phyloP scores from a whole-genome alignment of 164 flowering plant genomes.

The Aristolochia contorta region DNA sequence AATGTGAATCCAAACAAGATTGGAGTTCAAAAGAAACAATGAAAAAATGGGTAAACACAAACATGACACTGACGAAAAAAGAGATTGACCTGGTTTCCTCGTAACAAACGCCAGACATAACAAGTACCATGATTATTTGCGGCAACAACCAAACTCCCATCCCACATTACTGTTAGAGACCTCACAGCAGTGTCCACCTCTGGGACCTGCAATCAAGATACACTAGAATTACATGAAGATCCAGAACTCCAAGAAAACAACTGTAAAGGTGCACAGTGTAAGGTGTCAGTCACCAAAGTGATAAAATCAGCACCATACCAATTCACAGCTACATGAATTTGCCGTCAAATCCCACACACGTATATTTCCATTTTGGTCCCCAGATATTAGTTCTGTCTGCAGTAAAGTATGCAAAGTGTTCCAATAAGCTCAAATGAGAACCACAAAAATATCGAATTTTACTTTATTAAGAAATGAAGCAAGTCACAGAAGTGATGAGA shows the following conservation, averaged over 20 bases:
- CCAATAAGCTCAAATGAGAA: not conserved
- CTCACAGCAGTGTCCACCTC: conserved; percentile 97
- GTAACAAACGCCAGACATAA: conserved; percentile 90
- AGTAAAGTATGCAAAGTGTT: conserved; percentile 6
- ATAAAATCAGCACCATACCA: conserved; percentile 41
- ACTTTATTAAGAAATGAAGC: too few relatives aligned
- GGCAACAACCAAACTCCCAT: conserved; percentile 96
- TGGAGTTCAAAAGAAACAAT: too few relatives aligned
- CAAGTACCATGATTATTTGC: conserved; percentile 95
- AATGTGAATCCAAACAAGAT: not conserved
- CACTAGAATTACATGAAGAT: not conserved
- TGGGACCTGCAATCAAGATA: conserved; percentile 52
- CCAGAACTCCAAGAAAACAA: not conserved
- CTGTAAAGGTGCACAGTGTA: not conserved
- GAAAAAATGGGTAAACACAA: too few relatives aligned
- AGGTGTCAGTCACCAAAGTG: too few relatives aligned
- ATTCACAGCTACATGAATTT: conserved; percentile 97
- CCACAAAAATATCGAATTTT: not conserved
- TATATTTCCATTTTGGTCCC: conserved; percentile 98
- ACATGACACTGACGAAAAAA: not conserved
- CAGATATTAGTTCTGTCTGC: conserved; percentile 96
- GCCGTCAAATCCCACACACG: conserved; percentile 99
- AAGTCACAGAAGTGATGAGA: too few relatives aligned
- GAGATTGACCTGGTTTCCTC: conserved; percentile 60
- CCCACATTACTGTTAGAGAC: conserved; percentile 97